Conservation (phyloP, 2,329 filamentous ascomycete genomes). For the Samsoniella hepiali region DNA sequence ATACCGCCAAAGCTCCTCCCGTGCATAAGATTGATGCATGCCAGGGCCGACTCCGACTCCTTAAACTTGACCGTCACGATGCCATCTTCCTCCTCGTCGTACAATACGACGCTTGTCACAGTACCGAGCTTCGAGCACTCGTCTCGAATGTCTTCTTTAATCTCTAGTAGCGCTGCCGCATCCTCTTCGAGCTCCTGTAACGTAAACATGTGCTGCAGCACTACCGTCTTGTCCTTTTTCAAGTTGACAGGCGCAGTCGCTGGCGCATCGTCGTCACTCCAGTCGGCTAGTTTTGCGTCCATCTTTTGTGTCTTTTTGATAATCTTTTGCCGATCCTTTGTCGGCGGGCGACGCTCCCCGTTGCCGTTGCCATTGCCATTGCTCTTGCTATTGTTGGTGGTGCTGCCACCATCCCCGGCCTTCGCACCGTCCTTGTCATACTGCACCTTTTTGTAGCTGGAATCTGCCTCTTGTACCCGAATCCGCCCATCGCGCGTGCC, state of each 20-base stretch:
- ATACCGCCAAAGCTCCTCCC: slow-evolving; percentile 76
- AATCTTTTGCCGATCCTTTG: slow-evolving; percentile 76
- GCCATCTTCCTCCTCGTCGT: slow-evolving; percentile 80
- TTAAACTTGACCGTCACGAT: slow-evolving; percentile 82
- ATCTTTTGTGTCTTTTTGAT: slow-evolving; percentile 89
- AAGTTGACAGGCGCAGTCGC: slow-evolving; percentile 41
- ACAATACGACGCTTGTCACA: slow-evolving; percentile 88
- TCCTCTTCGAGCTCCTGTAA: slow-evolving; percentile 81
- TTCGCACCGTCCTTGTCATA: slow-evolving; percentile 48
- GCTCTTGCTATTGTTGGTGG: slow-evolving; percentile 23
- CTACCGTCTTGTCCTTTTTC: slow-evolving; percentile 74
- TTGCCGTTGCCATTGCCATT: slow-evolving; percentile 27
- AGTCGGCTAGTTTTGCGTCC: slow-evolving; percentile 88
- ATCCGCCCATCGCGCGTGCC: slow-evolving; percentile 63
- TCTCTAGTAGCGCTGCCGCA: slow-evolving; percentile 76
- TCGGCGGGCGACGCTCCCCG: slow-evolving; percentile 40
- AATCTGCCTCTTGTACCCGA: slow-evolving; percentile 78
- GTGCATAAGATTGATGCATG: slow-evolving; percentile 72
- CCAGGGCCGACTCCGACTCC: slow-evolving; percentile 64
- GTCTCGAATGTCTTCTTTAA: slow-evolving; percentile 90
- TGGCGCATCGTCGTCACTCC: slow-evolving; percentile 82
- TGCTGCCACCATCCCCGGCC: slow-evolving; percentile 25
- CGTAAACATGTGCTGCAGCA: slow-evolving; percentile 93
- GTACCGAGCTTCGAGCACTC: slow-evolving; percentile 83
- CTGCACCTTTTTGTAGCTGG: slow-evolving; percentile 85